Evolutionary conservation across 2,329 filamentous ascomycete genomes (phyloP).

Genomic region (Kalmusia sp.): DNA sequence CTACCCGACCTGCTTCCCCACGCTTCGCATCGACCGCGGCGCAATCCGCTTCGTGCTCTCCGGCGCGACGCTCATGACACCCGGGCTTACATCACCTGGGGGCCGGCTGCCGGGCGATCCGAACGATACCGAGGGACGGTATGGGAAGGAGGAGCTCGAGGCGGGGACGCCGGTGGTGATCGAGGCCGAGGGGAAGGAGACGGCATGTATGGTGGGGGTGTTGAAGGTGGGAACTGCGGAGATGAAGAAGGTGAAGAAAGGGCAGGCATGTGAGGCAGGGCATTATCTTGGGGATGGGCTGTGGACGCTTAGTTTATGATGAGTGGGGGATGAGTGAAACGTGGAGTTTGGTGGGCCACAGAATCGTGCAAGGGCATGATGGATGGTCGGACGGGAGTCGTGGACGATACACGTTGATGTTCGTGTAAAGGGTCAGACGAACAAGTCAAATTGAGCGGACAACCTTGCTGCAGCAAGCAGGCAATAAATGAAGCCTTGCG

Average conservation of each 20-base stretch:
- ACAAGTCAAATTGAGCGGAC: too few relatives aligned
- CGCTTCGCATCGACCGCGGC: conserved; percentile 89
- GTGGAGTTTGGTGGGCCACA: too few relatives aligned
- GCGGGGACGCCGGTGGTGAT: conserved; percentile 87
- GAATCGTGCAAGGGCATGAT: too few relatives aligned
- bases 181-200: conserved; percentile 89
- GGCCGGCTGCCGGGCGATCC: conserved; percentile 73
- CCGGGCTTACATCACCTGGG: conserved; percentile 84
- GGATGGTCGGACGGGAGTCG: too few relatives aligned
- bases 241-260: conserved; percentile 93
- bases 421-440: too few relatives aligned
- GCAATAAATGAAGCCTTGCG: too few relatives aligned
- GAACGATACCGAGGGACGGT: conserved; percentile 49
- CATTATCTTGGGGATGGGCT: conserved; percentile 95
- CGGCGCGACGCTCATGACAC: conserved; percentile 95
- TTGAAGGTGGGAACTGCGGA: conserved; percentile 86
- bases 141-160: conserved; percentile 71
- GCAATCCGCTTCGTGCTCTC: conserved; percentile 96
- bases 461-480: too few relatives aligned
- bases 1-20: conserved; percentile 84
- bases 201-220: conserved; percentile 86
- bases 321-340: conserved; percentile 26
- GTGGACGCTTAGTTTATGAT: conserved; percentile 75
- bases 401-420: too few relatives aligned
- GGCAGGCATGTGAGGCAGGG: conserved; percentile 89